These are phyloP conservation scores for Corylus avellana DNA, from an alignment of 306 rosid species.

Conservation along the genomic window DNA sequence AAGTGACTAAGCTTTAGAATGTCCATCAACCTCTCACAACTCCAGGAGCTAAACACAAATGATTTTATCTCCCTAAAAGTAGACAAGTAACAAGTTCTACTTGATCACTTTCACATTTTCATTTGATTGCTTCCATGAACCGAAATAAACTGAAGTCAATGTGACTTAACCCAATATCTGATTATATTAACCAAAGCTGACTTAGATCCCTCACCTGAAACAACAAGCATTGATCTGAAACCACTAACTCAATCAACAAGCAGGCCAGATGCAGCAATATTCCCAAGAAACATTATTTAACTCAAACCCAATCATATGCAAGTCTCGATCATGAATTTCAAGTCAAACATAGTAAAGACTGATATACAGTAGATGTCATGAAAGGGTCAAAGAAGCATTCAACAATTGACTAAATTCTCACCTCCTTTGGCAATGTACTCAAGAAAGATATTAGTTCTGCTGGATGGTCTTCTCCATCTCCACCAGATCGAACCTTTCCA, in stretches of 20 bases:
- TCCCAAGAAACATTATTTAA: neutral
- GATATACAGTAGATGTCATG: conserved; percentile 1
- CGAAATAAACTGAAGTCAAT: too few relatives aligned
- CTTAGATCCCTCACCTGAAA: neutral
- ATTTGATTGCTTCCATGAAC: too few relatives aligned
- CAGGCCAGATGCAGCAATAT: neutral
- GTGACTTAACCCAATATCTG: neutral
- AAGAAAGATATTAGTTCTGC: conserved; percentile 80
- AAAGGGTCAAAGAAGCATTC: conserved; percentile 3
- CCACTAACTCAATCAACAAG: conserved; percentile 3
- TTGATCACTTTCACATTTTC: too few relatives aligned
- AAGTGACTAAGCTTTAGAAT: too few relatives aligned
- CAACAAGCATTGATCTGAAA: neutral
- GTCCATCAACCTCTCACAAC: too few relatives aligned
- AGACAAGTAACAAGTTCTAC: too few relatives aligned
- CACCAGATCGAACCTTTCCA: conserved; percentile 84
- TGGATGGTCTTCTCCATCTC: conserved; percentile 97
- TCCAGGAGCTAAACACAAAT: too few relatives aligned
- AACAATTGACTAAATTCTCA: conserved; percentile 28
- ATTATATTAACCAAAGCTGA: neutral
- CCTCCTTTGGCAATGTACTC: conserved; percentile 75
- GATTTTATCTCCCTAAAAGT: too few relatives aligned
- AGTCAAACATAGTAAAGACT: neutral
- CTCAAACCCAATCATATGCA: neutral
- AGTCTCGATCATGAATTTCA: neutral